Evolutionary conservation across 2,329 filamentous ascomycete genomes (phyloP), one percentile per base, ranked within the genome.

Genomic region (Xylaria polymorpha): DNA sequence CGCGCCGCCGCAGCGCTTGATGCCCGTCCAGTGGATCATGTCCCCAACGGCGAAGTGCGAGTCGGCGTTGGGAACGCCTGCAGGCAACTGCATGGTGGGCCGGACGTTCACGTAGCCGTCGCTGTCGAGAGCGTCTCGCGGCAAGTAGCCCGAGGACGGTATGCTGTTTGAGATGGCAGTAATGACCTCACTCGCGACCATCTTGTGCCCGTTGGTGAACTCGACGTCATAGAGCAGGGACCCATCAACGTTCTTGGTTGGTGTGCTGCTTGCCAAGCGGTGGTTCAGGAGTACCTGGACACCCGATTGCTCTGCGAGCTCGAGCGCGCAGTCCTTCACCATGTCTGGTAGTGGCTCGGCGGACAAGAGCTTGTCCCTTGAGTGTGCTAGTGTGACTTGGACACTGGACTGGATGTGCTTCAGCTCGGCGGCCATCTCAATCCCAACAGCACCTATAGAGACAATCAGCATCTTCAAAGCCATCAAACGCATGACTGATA

Each of bases 341-440:
- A 90, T 88, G 43, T 91, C 87, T 0, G 91, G 89, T 1, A 96
- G 84, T 3, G 87, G 88, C 80, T 96, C 93, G 0, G 91, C 88
- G 0, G 91, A 94, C 8, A 95, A 84, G 1, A 95, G 86, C 74
- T 87, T 87, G 32, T 86, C 83, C 22, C 91, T 85, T 4, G 92
- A 94, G 78, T 95, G 93, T 4, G 93, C 87, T 1, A 96, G 85
- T 0, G 88, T 92, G n/a, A 95, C 90, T 48, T 86, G 86, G 63
- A 88, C 82, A 12, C 86, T 75, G 0, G 93, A 92, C 69, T 90
- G 85, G 29, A 89, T 82, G 55, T 87, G 79, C 80, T 94, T 94
- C 63, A 94, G 83, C 81, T 96, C 92, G 1, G 91, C 89, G 0
- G 93, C 92, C 85, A 95, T 94, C 78, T 95, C 92, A 64, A 94